Evolutionary conservation across 2,329 filamentous ascomycete genomes (phyloP), one percentile per base, ranked within the genome.

Genomic region (Colletotrichum tamarilloi): DNA sequence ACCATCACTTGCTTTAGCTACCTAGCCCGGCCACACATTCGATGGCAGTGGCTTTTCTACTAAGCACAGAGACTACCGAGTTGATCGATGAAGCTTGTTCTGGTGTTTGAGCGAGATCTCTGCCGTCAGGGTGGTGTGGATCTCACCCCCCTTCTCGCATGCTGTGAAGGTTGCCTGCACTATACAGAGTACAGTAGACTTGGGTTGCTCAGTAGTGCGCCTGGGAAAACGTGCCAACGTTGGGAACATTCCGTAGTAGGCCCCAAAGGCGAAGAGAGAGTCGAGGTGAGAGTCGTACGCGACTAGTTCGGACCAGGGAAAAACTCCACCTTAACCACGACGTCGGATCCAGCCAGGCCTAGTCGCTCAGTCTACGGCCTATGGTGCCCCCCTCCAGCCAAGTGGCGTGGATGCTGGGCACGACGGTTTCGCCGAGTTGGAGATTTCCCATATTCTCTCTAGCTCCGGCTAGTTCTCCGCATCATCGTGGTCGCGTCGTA

Each of bases 21-120:
- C 12, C 14, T 42, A 49, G 42, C 19, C 42, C 42, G 42, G 42
- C 42, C 42, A 11, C 42, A 19, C 3, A n/a, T 4, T 49, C 38
- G 14, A 49, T 49, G 42, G 42, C 42, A 49, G 42, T 8, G 42
- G 19, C 42, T n/a, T n/a, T 8, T 7, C 42, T 49, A 4, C 42
- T n/a, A n/a, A 49, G 19, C 42, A 49, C 42, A 49, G 19, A 49
- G 42, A 42, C 38, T 42, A 42, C 38, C 38, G 38, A 42, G 38
- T 42, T 49, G 42, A 49, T 49, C 19, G 42, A n/a, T 49, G 42
- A 49, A 49, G 42, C 42, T 49, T 49, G 42, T 49, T 49, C 38
- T 42, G 38, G 38, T 19, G 62, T 70, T 70, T 53, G 53, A 66
- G 53, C 42, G 67, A 70, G 62, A 66, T 30, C 28, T 53, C 14